A percentile compares a stretch with the other conserved stretches of the same genome.
Conservation (phyloP, 1,139 yeast species). For the Keqinozyma sinolaborantium region DNA sequence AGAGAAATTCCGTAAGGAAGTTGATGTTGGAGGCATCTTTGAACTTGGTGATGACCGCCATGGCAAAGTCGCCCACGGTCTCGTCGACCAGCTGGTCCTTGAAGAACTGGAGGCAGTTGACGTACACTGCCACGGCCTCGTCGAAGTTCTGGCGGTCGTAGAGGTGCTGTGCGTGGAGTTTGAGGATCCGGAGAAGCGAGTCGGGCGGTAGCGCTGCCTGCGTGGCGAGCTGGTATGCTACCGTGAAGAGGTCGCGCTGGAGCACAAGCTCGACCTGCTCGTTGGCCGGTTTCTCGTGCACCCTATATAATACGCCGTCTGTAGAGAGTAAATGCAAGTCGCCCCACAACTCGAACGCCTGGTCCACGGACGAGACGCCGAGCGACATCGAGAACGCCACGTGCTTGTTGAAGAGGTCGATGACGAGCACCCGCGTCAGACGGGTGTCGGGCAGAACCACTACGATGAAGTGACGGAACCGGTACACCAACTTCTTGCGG, state of each 20-base stretch:
- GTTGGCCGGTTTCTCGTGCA: constrained; percentile 63
- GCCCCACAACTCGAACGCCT: constrained; percentile 51
- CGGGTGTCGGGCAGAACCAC: constrained; percentile 49
- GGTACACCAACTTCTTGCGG: constrained; percentile 51
- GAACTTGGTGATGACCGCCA: constrained; percentile 76
- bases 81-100: constrained; percentile 11
- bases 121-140: constrained; percentile 69
- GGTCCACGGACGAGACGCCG: constrained; percentile 56
- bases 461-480: constrained; percentile 49
- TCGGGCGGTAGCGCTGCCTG: constrained; percentile 36
- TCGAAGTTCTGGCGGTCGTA: constrained; percentile 63
- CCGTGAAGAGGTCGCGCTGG: constrained; percentile 65
- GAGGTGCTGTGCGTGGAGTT: constrained; percentile 66
- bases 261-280: constrained; percentile 70
- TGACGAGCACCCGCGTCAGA: constrained; percentile 58
- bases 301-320: constrained; percentile 70
- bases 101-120: constrained; percentile 33
- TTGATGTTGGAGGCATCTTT: constrained; percentile 79
- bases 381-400: constrained; percentile 69
- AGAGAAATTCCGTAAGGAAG: constrained; percentile 63
- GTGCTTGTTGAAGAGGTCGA: constrained; percentile 68
- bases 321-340: constrained; percentile 60
- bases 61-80: constrained; percentile 48
- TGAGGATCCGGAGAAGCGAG: constrained; percentile 51
- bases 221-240: constrained; percentile 71